A percentile compares a stretch with the other conserved stretches of the same genome.
These are phyloP conservation scores for Cucurbita pepo DNA, from an alignment of 306 rosid genomes.

Conservation along the genomic window DNA sequence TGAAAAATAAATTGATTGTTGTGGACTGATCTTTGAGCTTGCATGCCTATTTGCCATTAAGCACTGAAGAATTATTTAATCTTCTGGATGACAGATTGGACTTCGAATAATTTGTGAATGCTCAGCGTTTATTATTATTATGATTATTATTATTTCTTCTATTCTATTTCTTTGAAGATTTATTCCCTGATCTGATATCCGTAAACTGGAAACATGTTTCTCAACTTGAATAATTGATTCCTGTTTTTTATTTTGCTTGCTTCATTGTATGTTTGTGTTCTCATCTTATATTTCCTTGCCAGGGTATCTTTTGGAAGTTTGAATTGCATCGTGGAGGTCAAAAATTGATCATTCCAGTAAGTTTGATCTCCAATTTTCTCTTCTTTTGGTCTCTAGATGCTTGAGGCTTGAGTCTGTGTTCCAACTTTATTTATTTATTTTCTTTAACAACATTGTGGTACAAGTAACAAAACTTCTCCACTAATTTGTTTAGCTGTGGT, in stretches of 20 bases:
- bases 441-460: background rate
- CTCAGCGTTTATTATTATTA: background rate
- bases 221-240: background rate
- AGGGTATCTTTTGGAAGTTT: conserved; percentile 84
- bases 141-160: background rate
- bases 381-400: background rate
- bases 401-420: background rate
- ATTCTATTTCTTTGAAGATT: background rate
- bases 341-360: conserved; percentile 76
- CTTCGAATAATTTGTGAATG: background rate
- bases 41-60: background rate
- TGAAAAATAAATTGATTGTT: background rate
- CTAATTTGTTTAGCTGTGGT: background rate
- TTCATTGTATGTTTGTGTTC: conserved; percentile 1
- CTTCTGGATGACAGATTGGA: background rate
- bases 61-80: background rate
- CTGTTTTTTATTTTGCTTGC: background rate
- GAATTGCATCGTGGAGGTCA: conserved; percentile 87
- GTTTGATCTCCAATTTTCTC: conserved; percentile 16
- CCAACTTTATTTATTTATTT: background rate
- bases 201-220: background rate
- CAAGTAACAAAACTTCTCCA: background rate
- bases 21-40: background rate
- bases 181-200: background rate
- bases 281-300: conserved; percentile 19